Percentiles rank a stretch among this genome's conserved stretches.
phyloP scores from a whole-genome alignment of 2,329 filamentous ascomycete species.

The Colletotrichum liaoningense region DNA sequence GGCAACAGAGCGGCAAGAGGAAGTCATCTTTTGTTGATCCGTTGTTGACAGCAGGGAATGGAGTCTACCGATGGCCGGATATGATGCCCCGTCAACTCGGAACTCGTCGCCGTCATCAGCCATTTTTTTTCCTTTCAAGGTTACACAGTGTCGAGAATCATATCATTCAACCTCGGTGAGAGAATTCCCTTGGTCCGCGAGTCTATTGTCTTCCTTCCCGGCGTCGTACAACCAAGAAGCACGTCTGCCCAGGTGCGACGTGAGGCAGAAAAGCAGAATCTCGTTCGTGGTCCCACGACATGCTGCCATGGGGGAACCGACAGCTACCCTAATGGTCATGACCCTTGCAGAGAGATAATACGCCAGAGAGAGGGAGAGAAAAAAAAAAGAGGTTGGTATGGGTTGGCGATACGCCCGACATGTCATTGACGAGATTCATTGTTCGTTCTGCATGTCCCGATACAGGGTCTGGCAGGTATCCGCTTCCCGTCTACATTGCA shows the following conservation, averaged over 20 bases:
- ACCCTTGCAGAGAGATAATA: neutral
- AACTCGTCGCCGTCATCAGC: neutral
- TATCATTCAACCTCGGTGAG: neutral
- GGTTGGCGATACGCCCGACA: neutral
- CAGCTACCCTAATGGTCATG: neutral
- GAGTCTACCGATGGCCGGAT: neutral
- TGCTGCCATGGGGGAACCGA: neutral
- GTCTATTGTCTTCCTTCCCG: neutral
- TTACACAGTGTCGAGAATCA: neutral
- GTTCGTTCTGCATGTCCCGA: neutral
- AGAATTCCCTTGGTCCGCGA: constrained; percentile 1
- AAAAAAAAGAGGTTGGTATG: neutral
- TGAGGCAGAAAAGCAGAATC: neutral
- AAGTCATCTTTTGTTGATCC: neutral
- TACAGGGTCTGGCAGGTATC: neutral
- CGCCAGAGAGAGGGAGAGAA: neutral
- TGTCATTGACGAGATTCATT: neutral
- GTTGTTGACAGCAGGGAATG: neutral
- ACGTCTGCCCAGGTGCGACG: constrained; percentile 22
- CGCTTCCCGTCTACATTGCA: neutral
- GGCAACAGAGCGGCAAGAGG: neutral
- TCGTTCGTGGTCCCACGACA: neutral
- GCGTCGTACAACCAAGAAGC: constrained; percentile 17
- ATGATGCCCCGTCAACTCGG: neutral
- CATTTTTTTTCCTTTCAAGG: neutral